Percentiles rank a stretch among this genome's conserved stretches.
Conservation (phyloP, 2,329 filamentous ascomycete genomes). For the Bimuria novae-zelandiae region DNA sequence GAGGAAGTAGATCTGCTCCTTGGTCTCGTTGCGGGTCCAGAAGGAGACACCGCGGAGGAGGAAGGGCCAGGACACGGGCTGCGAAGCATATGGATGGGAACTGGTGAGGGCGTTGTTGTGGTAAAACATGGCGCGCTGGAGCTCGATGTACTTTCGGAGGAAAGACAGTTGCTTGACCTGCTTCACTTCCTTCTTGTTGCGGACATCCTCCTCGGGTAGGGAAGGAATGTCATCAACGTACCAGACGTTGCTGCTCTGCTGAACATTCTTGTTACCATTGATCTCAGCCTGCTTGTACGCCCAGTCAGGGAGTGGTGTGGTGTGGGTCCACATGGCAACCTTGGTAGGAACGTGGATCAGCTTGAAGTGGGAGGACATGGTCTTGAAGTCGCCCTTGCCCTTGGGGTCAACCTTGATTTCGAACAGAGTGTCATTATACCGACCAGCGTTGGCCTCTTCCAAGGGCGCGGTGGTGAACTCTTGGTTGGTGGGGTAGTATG, state of each 20-base stretch:
- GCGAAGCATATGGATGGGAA: constrained; percentile 93
- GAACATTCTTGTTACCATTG: constrained; percentile 97
- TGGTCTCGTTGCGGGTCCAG: constrained; percentile 96
- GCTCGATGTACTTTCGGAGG: constrained; percentile 91
- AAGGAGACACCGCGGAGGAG: constrained; percentile 96
- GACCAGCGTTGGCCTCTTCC: constrained; percentile 73
- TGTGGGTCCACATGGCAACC: constrained; percentile 99
- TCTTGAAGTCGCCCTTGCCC: constrained; percentile 80
- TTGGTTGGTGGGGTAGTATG: constrained; percentile 95
- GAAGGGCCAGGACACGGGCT: constrained; percentile 98
- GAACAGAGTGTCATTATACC: constrained; percentile 88
- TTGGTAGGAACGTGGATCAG: constrained; percentile 92
- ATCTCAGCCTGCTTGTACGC: constrained; percentile 97
- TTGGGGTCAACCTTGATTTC: constrained; percentile 92
- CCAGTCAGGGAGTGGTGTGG: constrained; percentile 94
- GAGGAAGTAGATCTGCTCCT: constrained; percentile 97
- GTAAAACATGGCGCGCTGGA: constrained; percentile 98
- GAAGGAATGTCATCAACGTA: constrained; percentile 89
- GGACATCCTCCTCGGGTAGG: constrained; percentile 70
- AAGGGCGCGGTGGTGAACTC: constrained; percentile 86
- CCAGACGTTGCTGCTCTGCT: constrained; percentile 92
- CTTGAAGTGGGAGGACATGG: constrained; percentile 91
- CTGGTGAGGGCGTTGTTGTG: constrained; percentile 98
- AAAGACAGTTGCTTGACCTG: constrained; percentile 86
- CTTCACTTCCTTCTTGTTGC: constrained; percentile 74